Base-by-base conservation (phyloP, 495 filamentous ascomycete genomes). In the Neurospora africana region DNA sequence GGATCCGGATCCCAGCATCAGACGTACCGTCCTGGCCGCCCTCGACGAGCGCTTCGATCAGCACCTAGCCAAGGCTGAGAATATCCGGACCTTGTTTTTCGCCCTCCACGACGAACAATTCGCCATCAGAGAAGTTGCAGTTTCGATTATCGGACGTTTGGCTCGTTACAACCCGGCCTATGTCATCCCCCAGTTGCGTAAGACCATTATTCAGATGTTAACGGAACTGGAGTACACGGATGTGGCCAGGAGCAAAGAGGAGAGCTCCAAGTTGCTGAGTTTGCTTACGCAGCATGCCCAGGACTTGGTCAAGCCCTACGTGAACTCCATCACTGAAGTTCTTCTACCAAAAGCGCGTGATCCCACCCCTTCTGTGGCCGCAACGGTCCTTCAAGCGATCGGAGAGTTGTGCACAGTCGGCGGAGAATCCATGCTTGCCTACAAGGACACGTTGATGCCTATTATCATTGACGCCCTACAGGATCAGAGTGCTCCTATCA, bases 201-300 rank as follows among this genome's bases (percentile, higher is more conserved):
- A 99, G 80, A 89, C 94, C 58, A 87, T 99, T 38, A 94, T 99
- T 72, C 97, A 98, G 83, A 89, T 98, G 78, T 86, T 98, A 69
- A 98, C 94, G 23, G 94, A 97, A 76, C 88, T 99, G 40, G 93
- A 95, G 74, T 97, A 96, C 79, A 95, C 95, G n/a, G 95, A 94
- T 78, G 93, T 93, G 41, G 86, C 94, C 47, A 90, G 92, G 39
- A 95, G 93, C 79, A 97, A 98, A 76, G 95, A 98, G 82, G 94
- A 99, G 80, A 96, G 93, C 76, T 93, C 95, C 17, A 93, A 91
- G 78, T 87, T 99, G 10, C 93, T 99, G 72, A 95, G 93, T 74
- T 86, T 98, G 68, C 90, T 98, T 33, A 93, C 97, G 35, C 90
- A 91, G 71, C 95, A 97, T 75, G 93, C 94, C 6, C 93, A 95